Evolutionary conservation across 2,329 filamentous ascomycete genomes (phyloP).

Genomic region (Biscogniauxia sp.): DNA sequence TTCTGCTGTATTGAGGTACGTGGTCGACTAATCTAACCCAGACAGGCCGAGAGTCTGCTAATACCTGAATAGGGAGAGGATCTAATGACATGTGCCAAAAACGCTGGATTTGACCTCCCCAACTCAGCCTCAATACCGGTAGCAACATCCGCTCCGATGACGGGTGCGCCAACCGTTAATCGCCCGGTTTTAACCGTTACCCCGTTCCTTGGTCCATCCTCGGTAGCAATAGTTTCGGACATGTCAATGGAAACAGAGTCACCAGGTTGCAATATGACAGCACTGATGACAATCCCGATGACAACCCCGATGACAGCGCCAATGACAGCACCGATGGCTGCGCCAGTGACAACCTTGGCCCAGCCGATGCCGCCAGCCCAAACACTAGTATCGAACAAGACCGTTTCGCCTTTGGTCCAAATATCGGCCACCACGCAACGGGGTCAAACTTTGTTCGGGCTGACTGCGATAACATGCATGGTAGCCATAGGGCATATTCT

Average conservation of each 20-base stretch:
- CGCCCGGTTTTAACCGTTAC: conserved; percentile 20
- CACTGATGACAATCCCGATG: background rate
- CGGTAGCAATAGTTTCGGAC: conserved; percentile 7
- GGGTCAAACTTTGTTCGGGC: conserved; percentile 2
- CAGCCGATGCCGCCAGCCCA: background rate
- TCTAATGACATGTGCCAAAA: conserved; percentile 33
- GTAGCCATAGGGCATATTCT: conserved; percentile 13
- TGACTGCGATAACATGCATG: conserved; percentile 9
- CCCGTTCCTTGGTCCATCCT: conserved; percentile 18
- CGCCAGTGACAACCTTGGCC: background rate
- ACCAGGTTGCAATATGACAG: background rate
- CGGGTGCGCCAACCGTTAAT: conserved; percentile 5
- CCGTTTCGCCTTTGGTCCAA: conserved; percentile 16
- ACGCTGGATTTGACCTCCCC: conserved; percentile 34
- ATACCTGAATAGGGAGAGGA: conserved; percentile 32
- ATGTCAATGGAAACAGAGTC: background rate
- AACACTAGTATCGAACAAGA: conserved; percentile 16
- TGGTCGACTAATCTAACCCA: background rate
- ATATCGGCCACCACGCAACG: conserved; percentile 17
- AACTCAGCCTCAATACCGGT: conserved; percentile 9
- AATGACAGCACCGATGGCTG: background rate
- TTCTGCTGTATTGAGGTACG: conserved; percentile 39
- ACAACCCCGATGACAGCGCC: background rate
- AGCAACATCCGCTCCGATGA: conserved; percentile 4
- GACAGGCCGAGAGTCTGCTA: conserved; percentile 9